Evolutionary conservation across 257 asterid genomes (phyloP), one percentile per base, ranked within the genome.

Genomic region (Prunella vulgaris): DNA sequence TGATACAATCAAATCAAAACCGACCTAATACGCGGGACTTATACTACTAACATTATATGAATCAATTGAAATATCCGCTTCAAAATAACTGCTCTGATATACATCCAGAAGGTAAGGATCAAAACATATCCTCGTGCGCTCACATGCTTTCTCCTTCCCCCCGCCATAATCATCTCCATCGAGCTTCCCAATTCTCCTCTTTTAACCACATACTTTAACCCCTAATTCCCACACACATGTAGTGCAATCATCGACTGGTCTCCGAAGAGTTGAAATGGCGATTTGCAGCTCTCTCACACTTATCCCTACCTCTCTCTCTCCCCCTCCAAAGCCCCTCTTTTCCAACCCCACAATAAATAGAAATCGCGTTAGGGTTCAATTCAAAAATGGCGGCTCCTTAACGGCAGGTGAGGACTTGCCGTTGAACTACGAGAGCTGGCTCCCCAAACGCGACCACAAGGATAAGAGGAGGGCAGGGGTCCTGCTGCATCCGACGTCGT

Each of bases 401-500:
- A 70, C 82, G 7, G 84, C 73, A 30, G 97, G 99, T 0, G 91
- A 87, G 64, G 96, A 93, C 78, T 76, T 93, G 76, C 97, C 99
- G 1, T 52, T 60, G 56, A 88, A 88, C 49, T 93, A 93, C 74
- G 87, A 81, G 35, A 69, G 74, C 62, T 86, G 96, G 97, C 66
- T 81, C 32, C 96, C 96, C 0, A 79, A 84, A 40, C 83, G 81
- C 7, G 81, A 80, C 35, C 66, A 53, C 46, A 76, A 46, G 61
- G 38, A 52, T 68, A 85, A 90, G n/a, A 78, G 99, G 79, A 84
- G 97, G 85, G 97, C 99, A 4, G 99, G 97, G 0, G 22, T 93
- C 14, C 86, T 93, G 49, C 96, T 93, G 61, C 99, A 91, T 63
- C 99, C 99, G 69, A 86, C 99, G 59, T 94, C 99, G 76, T 86